Evolutionary conservation across 129 eudicot genomes (phyloP).

Genomic region (Centella asiatica): DNA sequence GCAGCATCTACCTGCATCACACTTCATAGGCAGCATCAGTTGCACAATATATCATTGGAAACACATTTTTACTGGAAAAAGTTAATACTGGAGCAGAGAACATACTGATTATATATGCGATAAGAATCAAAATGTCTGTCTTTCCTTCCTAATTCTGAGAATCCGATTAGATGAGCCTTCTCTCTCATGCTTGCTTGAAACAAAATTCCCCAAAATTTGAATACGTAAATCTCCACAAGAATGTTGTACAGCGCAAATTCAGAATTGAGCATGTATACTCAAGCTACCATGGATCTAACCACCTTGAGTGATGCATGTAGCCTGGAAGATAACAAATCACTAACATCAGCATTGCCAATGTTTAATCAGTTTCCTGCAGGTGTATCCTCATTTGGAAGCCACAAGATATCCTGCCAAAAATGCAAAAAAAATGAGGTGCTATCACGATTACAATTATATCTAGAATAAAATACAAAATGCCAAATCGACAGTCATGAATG

Average conservation of each 20-base stretch:
- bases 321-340: background rate
- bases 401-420: slow-evolving; percentile 33
- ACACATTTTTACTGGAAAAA: too few relatives aligned
- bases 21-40: too few relatives aligned
- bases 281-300: background rate
- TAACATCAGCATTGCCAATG: too few relatives aligned
- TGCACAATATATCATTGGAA: too few relatives aligned
- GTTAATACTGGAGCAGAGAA: too few relatives aligned
- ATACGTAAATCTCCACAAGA: slow-evolving; percentile 8
- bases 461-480: background rate
- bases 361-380: slow-evolving; percentile 11
- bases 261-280: background rate
- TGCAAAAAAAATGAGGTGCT: background rate
- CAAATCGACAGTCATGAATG: background rate
- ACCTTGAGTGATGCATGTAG: background rate
- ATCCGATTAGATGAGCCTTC: background rate
- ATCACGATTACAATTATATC: background rate
- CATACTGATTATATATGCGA: too few relatives aligned
- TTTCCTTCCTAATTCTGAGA: too few relatives aligned
- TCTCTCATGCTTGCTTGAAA: background rate
- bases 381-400: slow-evolving; percentile 26
- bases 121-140: too few relatives aligned
- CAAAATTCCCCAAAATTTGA: background rate
- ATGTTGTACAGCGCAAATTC: background rate
- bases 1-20: too few relatives aligned